Evolutionary conservation across 768 basidiomycete genomes (phyloP), one percentile per base, ranked within the genome.

Genomic region (Tulasnella calospora): DNA sequence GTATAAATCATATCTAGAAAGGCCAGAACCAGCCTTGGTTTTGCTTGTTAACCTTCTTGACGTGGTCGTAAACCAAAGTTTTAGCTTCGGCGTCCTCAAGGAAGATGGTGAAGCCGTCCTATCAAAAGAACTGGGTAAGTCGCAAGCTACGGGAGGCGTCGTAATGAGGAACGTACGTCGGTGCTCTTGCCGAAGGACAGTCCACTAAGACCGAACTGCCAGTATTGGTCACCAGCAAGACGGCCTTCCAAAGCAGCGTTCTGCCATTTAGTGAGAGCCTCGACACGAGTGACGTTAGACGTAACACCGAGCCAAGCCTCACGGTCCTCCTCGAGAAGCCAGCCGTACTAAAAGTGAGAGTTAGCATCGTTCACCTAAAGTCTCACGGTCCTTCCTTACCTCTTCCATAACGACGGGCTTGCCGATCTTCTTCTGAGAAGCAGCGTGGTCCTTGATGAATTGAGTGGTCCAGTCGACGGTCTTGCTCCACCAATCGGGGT

Each of bases 51-150:
- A 80, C 79, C 40, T 73, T 75, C 71, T 77, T 79, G 33, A 77
- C 80, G 76, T 81, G 80, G 30, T 81, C 80, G 77, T 47, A 78
- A 36, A 81, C 47, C 40, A 81, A 76, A n/a, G 71, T 67, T 35
- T 78, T 44, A 7, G 80, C 79, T 55, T 81, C 80, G n/a, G 80
- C 55, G 69, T 78, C 76, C 41, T 80, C 71, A 38, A 81, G 33
- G 71, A 73, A 81, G 19, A 81, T 81, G 9, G 80, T 81, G 76
- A 81, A 81, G 38, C 79, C 80, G 61, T 81, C 80, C 80, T 79
- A 36, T 61, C 57, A n/a, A n/a, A 61, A 27, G 23, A 61, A 51
- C 15, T 7, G 9, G 38, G 69, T 35, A n/a, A 71, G 33, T 71
- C 69, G 19, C 6, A 21, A 9, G 23, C 2, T 38, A 3, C 7